Evolutionary conservation across 1,284 basidiomycete genomes (phyloP), one percentile per base, ranked within the genome.

Genomic region (Trichosporon sp.): DNA sequence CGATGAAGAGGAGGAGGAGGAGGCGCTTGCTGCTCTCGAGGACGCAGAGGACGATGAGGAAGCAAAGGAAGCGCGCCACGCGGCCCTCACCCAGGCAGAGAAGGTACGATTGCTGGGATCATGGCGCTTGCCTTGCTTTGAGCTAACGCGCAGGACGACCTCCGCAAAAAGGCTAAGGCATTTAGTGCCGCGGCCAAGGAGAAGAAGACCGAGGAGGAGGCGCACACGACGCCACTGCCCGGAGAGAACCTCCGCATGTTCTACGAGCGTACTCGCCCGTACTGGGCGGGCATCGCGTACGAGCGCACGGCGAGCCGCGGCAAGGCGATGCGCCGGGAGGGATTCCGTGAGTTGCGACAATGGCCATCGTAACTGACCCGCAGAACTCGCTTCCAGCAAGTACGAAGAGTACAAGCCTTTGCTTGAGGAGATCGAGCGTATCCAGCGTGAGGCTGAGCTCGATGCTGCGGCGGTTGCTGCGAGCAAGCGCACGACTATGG

Each of bases 241-340:
- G 93, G 93, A n/a, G 95, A 97, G 81, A 92, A 91, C 0, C 83
- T 96, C 6, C 90, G 92, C 0, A 87, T 88, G 81, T 96, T 96
- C 83, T 97, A 95, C 79, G 89, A 91, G 11, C 89, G 94, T 5
- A 91, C 91, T 4, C 87, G 91, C 89, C 80, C 77, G 89, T 85
- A 92, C 79, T 97, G 94, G 94, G 87, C 91, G 0, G 89, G 90
- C 68, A 91, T 89, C 72, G 94, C 92, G 2, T 87, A 89, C 69
- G 84, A 77, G 32, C 73, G 71, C 32, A 85, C 84, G 66, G 90
- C 90, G 35, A 89, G 88, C 74, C 88, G 90, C 2, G 94, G 94
- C 2, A 97, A 97, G 81, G 85, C 90, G 77, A 85, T 96, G 19
- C 87, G 93, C 0, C 86, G 91, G 35, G 90, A 92, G 75, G 95